These are phyloP conservation scores for Verticillium tricorpus DNA, from an alignment of 2,329 filamentous ascomycete genomes.

Conservation along the genomic window DNA sequence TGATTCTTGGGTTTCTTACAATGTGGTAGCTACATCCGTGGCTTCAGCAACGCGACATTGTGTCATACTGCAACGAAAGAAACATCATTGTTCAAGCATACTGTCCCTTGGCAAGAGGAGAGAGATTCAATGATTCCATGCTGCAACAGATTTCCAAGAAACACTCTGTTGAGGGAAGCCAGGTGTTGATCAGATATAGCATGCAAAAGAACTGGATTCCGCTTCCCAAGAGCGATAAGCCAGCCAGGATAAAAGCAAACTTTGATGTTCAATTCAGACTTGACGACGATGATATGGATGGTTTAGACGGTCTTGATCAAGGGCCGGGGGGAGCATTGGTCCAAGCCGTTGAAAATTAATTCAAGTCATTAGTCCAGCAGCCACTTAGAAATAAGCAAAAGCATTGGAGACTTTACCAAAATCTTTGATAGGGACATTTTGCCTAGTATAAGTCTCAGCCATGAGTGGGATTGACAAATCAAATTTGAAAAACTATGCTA, in stretches of 20 bases:
- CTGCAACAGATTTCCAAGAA: constrained; percentile 52
- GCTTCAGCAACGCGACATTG: constrained; percentile 48
- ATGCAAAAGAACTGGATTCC: constrained; percentile 68
- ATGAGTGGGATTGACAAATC: not conserved
- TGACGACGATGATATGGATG: constrained; percentile 49
- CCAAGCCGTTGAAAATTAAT: not conserved
- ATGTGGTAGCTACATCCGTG: constrained; percentile 57
- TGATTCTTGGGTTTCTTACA: not conserved
- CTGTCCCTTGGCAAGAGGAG: constrained; percentile 30
- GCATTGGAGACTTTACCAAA: no score
- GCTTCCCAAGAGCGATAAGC: constrained; percentile 62
- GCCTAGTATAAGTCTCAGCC: no score
- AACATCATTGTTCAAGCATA: constrained; percentile 53
- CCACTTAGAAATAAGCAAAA: no score
- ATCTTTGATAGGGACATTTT: no score
- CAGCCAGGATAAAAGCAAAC: constrained; percentile 56
- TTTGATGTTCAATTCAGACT: constrained; percentile 56
- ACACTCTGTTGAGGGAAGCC: constrained; percentile 55
- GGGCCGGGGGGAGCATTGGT: not conserved
- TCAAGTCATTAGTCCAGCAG: not conserved
- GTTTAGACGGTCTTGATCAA: constrained; percentile 20
- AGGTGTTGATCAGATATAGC: constrained; percentile 65
- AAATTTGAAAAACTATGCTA: not conserved
- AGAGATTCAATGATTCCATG: constrained; percentile 45
- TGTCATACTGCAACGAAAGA: constrained; percentile 65